phyloP scores from a whole-genome alignment of 2,329 filamentous ascomycete species.

The Chaetomium sp. region DNA sequence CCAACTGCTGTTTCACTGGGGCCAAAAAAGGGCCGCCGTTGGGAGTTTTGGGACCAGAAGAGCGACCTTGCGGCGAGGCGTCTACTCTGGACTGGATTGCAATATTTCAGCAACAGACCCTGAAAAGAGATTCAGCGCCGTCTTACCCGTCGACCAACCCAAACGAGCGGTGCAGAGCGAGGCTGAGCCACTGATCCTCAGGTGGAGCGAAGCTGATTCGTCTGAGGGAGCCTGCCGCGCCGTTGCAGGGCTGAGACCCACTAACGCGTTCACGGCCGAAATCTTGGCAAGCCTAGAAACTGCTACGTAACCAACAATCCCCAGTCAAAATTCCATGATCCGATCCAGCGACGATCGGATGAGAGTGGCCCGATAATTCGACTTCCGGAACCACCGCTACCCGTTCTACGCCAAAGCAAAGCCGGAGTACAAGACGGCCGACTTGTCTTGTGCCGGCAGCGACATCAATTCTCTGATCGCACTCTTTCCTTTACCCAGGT shows the following conservation, averaged over 20 bases:
- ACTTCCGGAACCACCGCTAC: slow-evolving; percentile 13
- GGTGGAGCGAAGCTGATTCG: slow-evolving; percentile 17
- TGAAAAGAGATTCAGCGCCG: background rate
- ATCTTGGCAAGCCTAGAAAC: background rate
- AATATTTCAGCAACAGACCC: slow-evolving; percentile 10
- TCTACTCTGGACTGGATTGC: background rate
- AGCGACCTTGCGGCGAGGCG: slow-evolving; percentile 13
- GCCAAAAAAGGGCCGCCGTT: slow-evolving; percentile 3
- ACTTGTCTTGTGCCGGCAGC: background rate
- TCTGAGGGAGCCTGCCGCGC: background rate
- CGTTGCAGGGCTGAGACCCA: slow-evolving; percentile 19
- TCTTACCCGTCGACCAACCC: slow-evolving; percentile 14
- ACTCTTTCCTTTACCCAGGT: background rate
- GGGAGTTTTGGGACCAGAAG: background rate
- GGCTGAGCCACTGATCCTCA: slow-evolving; percentile 22
- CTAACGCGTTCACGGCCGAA: background rate
- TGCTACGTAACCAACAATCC: slow-evolving; percentile 15
- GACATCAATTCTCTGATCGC: background rate
- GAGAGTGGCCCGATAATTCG: slow-evolving; percentile 30
- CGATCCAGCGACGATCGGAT: slow-evolving; percentile 28
- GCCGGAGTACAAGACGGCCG: slow-evolving; percentile 20
- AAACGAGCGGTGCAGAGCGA: slow-evolving; percentile 15
- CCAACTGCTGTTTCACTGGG: slow-evolving; percentile 9
- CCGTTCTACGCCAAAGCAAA: slow-evolving; percentile 14
- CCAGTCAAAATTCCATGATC: slow-evolving; percentile 23